Percentiles rank a stretch among this genome's conserved stretches.
phyloP scores from a whole-genome alignment of 1,284 basidiomycete species.

The Earliella scabrosa region DNA sequence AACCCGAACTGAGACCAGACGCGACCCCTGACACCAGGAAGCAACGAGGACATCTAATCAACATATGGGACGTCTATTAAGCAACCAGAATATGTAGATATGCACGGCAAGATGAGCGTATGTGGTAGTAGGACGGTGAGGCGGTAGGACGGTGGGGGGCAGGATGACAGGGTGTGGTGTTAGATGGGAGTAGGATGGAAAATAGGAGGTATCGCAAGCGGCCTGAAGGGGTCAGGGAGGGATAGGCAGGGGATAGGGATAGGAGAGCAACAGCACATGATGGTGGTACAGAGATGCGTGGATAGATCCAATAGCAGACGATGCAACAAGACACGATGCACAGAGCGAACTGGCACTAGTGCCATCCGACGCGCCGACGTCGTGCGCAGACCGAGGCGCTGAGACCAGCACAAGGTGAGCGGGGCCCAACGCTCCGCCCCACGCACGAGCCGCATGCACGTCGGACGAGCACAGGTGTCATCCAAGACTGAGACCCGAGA shows the following conservation, averaged over 20 bases:
- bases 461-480: background rate
- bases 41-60: background rate
- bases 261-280: slow-evolving; percentile 2
- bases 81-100: background rate
- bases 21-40: no score
- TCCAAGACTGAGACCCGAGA: background rate
- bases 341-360: no score
- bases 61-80: slow-evolving; percentile 4
- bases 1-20: no score
- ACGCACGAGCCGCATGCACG: background rate
- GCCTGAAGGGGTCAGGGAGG: background rate
- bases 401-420: no score
- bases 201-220: slow-evolving; percentile 18
- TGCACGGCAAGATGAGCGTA: background rate
- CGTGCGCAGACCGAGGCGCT: no score
- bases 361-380: no score
- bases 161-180: background rate
- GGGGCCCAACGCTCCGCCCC: background rate
- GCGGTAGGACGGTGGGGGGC: background rate
- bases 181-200: background rate
- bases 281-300: slow-evolving; percentile 22
- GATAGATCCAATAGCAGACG: background rate
- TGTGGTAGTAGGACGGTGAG: background rate
- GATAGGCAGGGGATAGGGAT: background rate
- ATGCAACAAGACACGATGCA: background rate